Percentiles rank a stretch among this genome's conserved stretches.
Evolutionary conservation across 805 yeast species (phyloP).

Genomic region (Huiozyma sinensis): DNA sequence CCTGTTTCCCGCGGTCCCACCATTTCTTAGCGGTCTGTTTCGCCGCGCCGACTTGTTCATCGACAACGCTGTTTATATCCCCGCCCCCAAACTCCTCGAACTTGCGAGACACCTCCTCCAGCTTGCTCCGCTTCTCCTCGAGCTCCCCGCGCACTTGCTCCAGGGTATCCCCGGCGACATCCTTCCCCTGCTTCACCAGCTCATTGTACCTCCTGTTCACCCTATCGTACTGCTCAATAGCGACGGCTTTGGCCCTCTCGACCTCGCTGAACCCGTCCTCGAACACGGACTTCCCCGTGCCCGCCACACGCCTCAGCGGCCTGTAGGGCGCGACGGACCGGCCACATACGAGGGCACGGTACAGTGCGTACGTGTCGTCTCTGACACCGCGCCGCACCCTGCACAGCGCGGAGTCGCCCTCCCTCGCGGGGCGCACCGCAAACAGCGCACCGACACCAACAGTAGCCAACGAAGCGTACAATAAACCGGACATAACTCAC

Average conservation of each 20-base stretch:
- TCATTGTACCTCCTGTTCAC: conserved; percentile 20
- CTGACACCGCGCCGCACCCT: background rate
- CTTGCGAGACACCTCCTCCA: conserved; percentile 14
- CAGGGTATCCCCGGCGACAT: conserved; percentile 5
- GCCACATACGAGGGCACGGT: background rate
- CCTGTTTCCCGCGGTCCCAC: conserved; percentile 5
- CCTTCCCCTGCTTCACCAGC: conserved; percentile 5
- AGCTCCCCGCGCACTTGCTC: conserved; percentile 8
- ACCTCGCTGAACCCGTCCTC: conserved; percentile 21
- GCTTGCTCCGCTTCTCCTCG: conserved; percentile 9
- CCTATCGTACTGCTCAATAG: conserved; percentile 22
- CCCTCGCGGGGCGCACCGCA: no score
- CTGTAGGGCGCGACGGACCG: background rate
- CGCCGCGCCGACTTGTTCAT: conserved; percentile 10
- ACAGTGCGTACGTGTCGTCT: background rate
- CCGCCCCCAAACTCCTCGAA: conserved; percentile 5
- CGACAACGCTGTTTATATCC: conserved; percentile 21
- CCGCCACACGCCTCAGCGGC: background rate
- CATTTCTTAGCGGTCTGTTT: background rate
- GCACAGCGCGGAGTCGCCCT: background rate
- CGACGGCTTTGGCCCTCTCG: conserved; percentile 21
- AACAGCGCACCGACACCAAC: background rate
- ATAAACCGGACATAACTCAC: background rate
- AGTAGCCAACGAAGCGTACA: background rate
- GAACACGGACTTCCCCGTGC: conserved; percentile 15